Evolutionary conservation across 495 filamentous ascomycete genomes (phyloP), one percentile per base, ranked within the genome.

Genomic region (Aspergillus nidulans): DNA sequence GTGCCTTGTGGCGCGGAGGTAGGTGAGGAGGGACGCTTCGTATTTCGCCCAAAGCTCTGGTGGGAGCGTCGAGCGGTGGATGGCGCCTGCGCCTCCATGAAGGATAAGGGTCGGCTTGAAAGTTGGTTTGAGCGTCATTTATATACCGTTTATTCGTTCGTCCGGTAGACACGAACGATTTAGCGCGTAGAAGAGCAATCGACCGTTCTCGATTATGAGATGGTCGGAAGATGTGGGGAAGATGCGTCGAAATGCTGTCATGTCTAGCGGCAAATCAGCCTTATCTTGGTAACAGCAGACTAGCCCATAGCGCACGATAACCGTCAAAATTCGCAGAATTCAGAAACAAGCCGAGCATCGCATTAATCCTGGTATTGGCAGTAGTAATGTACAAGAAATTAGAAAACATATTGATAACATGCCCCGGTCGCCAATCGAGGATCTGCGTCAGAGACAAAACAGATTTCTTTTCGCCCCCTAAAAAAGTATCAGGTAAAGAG

Each of bases 81-180:
- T 85, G 63, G 87, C 87, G 24, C 91, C 91, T 1, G 91, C 91
- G 53, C 91, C 91, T 67, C 91, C 92, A 65, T 96, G 91, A 67
- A 97, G 81, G 68, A 92, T 91, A 28, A 92, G 70, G 6, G 87
- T 80, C 3, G 89, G 87, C 56, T 78, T 80, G 56, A 77, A 71
- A 8, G 52, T 56, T 4, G 64, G 52, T 19, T 46, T 36, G 13
- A 53, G 4, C 36, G 40, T 48, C 26, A 49, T 51, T 40, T 57
- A 65, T 51, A 34, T 53, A 46, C 21, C 20, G n/a, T 4, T 56
- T 20, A 8, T 39, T 42, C 52, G 18, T 39, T 41, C 38, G 32
- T 52, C 20, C 10, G 47, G 32, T 19, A 32, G 23, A 34, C 30
- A 34, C 9, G 26, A 13, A 2, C 9, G 30, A 6, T 13, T 34